phyloP scores from a whole-genome alignment of 164 flowering plant genomes.

The Nymphaea thermarum region DNA sequence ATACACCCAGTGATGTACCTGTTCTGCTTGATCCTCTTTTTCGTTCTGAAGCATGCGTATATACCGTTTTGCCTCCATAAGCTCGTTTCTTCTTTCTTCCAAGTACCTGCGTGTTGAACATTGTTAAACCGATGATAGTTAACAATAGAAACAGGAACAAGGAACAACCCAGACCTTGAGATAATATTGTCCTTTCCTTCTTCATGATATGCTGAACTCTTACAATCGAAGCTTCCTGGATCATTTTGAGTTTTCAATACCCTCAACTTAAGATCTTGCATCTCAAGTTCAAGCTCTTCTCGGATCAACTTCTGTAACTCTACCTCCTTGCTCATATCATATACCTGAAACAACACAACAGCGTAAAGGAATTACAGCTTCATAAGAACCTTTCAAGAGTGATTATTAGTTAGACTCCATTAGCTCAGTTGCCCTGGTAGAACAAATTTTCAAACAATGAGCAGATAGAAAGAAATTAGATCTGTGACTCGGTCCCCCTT shows the following conservation, averaged over 20 bases:
- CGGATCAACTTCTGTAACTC: constrained; percentile 38
- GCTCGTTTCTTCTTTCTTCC: constrained; percentile 22
- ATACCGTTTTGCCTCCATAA: constrained; percentile 27
- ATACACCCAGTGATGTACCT: constrained; percentile 24
- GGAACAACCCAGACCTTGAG: constrained; percentile 27
- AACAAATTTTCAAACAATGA: too few relatives aligned
- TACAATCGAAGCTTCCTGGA: constrained; percentile 24
- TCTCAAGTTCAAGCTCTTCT: constrained; percentile 50
- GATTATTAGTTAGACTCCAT: too few relatives aligned
- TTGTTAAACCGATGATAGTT: not conserved
- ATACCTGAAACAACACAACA: constrained; percentile 30
- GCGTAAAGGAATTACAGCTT: not conserved
- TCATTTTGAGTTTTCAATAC: constrained; percentile 36
- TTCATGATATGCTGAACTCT: constrained; percentile 5
- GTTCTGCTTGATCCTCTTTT: constrained; percentile 37
- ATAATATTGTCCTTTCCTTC: constrained; percentile 17
- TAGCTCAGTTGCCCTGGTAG: too few relatives aligned
- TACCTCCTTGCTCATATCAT: constrained; percentile 71
- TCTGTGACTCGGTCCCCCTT: too few relatives aligned
- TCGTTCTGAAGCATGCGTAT: constrained; percentile 48
- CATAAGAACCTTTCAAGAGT: too few relatives aligned
- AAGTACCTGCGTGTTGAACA: constrained; percentile 21
- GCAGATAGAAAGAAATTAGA: too few relatives aligned
- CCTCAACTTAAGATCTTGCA: constrained; percentile 42
- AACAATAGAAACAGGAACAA: not conserved